Conservation (phyloP, 192 early-diverging fungal species). For the Linnemannia schmuckeri region DNA sequence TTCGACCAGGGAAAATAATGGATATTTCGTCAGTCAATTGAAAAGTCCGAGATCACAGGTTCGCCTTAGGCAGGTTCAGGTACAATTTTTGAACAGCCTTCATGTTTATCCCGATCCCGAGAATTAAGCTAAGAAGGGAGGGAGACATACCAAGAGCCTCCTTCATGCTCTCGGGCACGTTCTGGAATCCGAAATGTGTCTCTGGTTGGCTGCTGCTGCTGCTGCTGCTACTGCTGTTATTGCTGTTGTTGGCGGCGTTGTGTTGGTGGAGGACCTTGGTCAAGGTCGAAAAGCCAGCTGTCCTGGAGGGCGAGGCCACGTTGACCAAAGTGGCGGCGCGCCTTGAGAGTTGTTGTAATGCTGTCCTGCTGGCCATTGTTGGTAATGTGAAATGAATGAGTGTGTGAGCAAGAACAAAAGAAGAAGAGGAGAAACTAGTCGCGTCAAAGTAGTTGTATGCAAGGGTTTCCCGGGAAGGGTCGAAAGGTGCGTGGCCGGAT, state of each 20-base stretch:
- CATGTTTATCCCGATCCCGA: neutral
- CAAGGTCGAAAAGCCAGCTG: constrained; percentile 49
- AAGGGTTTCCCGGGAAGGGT: neutral
- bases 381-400: neutral
- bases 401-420: neutral
- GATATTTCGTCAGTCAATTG: neutral
- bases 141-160: constrained; percentile 78
- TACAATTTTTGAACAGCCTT: too few species aligned
- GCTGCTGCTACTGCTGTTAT: neutral
- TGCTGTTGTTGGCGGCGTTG: neutral
- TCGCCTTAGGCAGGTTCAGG: too few species aligned
- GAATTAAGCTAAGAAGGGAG: neutral
- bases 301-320: constrained; percentile 14
- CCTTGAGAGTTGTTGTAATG: constrained; percentile 30
- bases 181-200: constrained; percentile 97
- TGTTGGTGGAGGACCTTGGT: constrained; percentile 47
- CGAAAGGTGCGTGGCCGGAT: neutral
- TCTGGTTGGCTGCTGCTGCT: constrained; percentile 17
- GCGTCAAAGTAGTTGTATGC: neutral
- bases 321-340: constrained; percentile 18
- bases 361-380: constrained; percentile 48
- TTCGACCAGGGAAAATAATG: neutral
- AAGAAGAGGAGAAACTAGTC: neutral
- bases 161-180: constrained; percentile 88
- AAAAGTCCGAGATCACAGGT: too few species aligned